Percentiles rank a stretch among this genome's conserved stretches.
Evolutionary conservation across 2,329 filamentous ascomycete species (phyloP).

Genomic region (Xylaria sp.): DNA sequence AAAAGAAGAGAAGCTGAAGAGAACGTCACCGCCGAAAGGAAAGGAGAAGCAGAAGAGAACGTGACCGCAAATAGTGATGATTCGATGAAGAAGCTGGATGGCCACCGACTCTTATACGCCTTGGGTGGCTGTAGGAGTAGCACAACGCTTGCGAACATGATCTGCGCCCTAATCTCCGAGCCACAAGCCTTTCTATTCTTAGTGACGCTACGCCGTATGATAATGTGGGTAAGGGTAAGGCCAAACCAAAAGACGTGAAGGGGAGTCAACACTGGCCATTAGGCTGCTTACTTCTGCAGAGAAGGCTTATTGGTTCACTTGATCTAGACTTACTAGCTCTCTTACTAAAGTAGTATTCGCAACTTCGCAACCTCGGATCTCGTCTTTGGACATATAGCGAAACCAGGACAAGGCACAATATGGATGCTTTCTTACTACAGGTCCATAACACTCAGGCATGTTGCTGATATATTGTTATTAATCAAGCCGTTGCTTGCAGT

Average conservation of each 20-base stretch:
- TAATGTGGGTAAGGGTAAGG: constrained; percentile 15
- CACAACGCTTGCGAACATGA: neutral
- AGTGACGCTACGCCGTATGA: neutral
- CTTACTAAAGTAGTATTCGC: constrained; percentile 26
- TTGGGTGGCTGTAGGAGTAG: constrained; percentile 8
- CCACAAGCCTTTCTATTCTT: constrained; percentile 26
- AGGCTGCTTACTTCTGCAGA: constrained; percentile 26
- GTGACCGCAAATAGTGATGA: constrained; percentile 3
- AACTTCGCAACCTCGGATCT: neutral
- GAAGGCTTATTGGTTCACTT: constrained; percentile 27
- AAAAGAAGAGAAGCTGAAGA: constrained; percentile 1
- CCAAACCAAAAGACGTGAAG: neutral
- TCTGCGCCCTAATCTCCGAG: constrained; percentile 10
- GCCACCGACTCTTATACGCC: constrained; percentile 23
- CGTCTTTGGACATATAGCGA: neutral
- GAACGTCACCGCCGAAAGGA: constrained; percentile 12
- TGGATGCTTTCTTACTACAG: neutral
- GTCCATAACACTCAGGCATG: neutral
- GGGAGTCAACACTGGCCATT: constrained; percentile 7
- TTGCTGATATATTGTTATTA: neutral
- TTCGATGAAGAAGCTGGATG: neutral
- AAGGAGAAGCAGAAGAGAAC: constrained; percentile 29
- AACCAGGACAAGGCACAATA: neutral
- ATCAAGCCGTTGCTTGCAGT: neutral
- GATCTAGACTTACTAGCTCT: constrained; percentile 28